Base-by-base conservation (phyloP, 2,329 filamentous ascomycete species). In the Diaporthe citrichinensis region DNA sequence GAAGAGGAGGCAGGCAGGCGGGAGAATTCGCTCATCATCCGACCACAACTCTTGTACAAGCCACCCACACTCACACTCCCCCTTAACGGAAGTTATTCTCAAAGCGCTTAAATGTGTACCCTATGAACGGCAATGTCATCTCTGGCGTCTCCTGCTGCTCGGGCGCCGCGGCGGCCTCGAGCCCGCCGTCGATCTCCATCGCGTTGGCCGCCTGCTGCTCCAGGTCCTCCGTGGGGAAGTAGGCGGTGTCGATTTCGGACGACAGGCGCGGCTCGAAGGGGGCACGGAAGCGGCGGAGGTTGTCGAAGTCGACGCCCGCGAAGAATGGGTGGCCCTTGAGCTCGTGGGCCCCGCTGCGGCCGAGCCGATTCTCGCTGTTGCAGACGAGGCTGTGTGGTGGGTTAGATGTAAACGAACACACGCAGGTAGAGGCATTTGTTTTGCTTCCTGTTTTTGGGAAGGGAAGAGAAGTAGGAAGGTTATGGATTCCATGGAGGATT, bases 181-280 rank as follows among this genome's bases (percentile, higher is more conserved):
- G 51, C n/a, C 55, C 72, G 7, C 34, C 74, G 28, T 31, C 61
- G 36, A 62, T 51, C 20, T 74, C 72, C 46, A 77, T 76, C 10
- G 76, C 72, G n/a, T 76, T 59, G 14, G 55, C 62, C 7, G 73
- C 73, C 73, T 76, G 75, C 83, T 94, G 93, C 76, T 93, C 92
- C 80, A 95, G 94, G 81, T 95, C 93, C 80, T 95, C 93, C 78
- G 93, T 94, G 7, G 93, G 93, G 88, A 95, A 95, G 85, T 95
- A 94, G 69, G 93, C 91, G 46, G 93, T 94, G 82, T 95, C 93
- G 77, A 94, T 89, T 80, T 94, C 94, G 57, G 92, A 94, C 79
- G 90, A 88, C 75, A 95, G 87, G 82, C 92, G 92, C 0, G 93
- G 93, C 84, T 95, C 93, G 80, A 95, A 95, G 1, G 93, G 93